Evolutionary conservation across 2,329 filamentous ascomycete species (phyloP).

Genomic region (Phaeomoniella chlamydospora): DNA sequence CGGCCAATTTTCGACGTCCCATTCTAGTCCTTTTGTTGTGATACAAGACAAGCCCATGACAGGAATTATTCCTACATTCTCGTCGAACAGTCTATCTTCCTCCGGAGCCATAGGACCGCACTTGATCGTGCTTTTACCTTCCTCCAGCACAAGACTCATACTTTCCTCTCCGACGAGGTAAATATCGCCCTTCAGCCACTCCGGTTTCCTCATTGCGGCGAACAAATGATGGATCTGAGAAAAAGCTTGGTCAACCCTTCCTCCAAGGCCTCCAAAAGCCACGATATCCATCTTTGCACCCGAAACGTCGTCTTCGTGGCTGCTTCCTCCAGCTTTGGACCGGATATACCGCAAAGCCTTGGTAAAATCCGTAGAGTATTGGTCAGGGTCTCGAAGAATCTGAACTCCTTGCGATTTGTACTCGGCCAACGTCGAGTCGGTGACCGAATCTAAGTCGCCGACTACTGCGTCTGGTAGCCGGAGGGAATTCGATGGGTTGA

Average conservation of each 20-base stretch:
- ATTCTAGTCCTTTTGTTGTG: slow-evolving; percentile 67
- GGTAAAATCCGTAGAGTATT: slow-evolving; percentile 80
- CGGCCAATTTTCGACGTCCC: slow-evolving; percentile 75
- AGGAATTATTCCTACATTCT: slow-evolving; percentile 76
- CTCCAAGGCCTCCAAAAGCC: slow-evolving; percentile 70
- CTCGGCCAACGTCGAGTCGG: slow-evolving; percentile 45
- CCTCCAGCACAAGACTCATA: slow-evolving; percentile 66
- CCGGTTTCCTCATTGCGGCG: slow-evolving; percentile 22
- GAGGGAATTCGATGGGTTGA: not conserved
- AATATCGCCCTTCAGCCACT: slow-evolving; percentile 33
- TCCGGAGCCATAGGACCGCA: slow-evolving; percentile 32
- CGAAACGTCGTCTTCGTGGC: slow-evolving; percentile 8
- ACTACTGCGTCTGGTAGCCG: slow-evolving; percentile 58
- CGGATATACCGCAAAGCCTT: slow-evolving; percentile 59
- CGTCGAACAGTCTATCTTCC: slow-evolving; percentile 38
- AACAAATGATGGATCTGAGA: slow-evolving; percentile 79
- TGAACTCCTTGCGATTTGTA: slow-evolving; percentile 47
- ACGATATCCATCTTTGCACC: slow-evolving; percentile 46
- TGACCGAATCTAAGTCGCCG: slow-evolving; percentile 81
- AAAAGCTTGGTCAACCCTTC: slow-evolving; percentile 83
- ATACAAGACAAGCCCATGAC: slow-evolving; percentile 67
- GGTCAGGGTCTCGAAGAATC: slow-evolving; percentile 60
- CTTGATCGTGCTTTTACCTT: slow-evolving; percentile 52
- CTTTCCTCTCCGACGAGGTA: slow-evolving; percentile 72
- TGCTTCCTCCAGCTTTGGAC: slow-evolving; percentile 8